Percentiles rank a stretch among this genome's conserved stretches.
Evolutionary conservation across 331 rosid species (phyloP).

Genomic region (Cydonia oblonga): DNA sequence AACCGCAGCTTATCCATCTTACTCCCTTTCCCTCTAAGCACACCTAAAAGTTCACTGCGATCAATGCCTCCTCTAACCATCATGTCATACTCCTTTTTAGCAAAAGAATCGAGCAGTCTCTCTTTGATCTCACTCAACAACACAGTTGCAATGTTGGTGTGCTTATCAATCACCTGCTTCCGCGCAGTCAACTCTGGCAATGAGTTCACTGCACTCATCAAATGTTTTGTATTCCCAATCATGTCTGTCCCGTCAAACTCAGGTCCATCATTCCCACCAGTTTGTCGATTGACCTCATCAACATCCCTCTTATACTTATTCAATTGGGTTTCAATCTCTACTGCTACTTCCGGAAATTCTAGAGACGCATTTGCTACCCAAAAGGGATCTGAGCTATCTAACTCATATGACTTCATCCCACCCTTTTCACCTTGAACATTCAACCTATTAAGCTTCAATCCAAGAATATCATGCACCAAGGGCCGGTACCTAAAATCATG

Average conservation of each 20-base stretch:
- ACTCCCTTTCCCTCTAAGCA: conserved; percentile 67
- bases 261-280: conserved; percentile 63
- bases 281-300: conserved; percentile 78
- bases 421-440: conserved; percentile 76
- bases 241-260: conserved; percentile 79
- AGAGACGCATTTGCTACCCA: conserved; percentile 68
- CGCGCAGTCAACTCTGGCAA: conserved; percentile 79
- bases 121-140: conserved; percentile 87
- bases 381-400: conserved; percentile 66
- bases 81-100: conserved; percentile 79
- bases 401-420: conserved; percentile 69
- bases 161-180: conserved; percentile 87
- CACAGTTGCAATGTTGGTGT: conserved; percentile 75
- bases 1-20: conserved; percentile 84
- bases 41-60: conserved; percentile 48
- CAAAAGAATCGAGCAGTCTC: conserved; percentile 73
- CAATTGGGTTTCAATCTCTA: conserved; percentile 79
- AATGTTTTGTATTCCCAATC: conserved; percentile 80
- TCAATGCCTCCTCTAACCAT: conserved; percentile 75
- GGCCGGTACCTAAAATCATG: conserved; percentile 84
- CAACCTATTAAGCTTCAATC: conserved; percentile 68
- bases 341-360: conserved; percentile 80
- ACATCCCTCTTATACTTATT: conserved; percentile 75
- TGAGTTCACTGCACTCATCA: conserved; percentile 91
- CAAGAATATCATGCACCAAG: conserved; percentile 75